phyloP scores from a whole-genome alignment of 2,329 filamentous ascomycete species.

The Mollisiaceae sp. region DNA sequence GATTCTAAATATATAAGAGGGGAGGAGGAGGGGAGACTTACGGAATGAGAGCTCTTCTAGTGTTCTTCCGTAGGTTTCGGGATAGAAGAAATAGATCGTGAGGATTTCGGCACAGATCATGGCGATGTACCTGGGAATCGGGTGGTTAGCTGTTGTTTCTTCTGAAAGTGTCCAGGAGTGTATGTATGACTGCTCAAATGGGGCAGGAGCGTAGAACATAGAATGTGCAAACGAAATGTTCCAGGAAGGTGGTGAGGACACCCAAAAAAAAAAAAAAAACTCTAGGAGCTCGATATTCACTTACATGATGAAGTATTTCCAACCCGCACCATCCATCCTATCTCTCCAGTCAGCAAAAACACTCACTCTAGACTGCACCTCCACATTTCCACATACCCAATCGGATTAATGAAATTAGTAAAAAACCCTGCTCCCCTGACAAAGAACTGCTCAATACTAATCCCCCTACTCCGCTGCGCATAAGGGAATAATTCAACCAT shows the following conservation, averaged over 20 bases:
- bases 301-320: slow-evolving; percentile 52
- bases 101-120: slow-evolving; percentile 49
- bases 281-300: no score
- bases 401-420: slow-evolving; percentile 52
- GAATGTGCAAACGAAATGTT: no score
- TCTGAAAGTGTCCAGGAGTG: no score
- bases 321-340: slow-evolving; percentile 45
- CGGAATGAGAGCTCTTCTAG: slow-evolving; percentile 53
- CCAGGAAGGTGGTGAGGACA: no score
- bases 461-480: slow-evolving; percentile 40
- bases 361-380: not conserved
- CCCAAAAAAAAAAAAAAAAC: no score
- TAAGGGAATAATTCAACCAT: slow-evolving; percentile 66
- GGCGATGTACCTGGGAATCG: slow-evolving; percentile 36
- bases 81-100: slow-evolving; percentile 52
- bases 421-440: slow-evolving; percentile 53
- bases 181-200: no score
- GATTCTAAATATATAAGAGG: not conserved
- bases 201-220: no score
- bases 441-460: slow-evolving; percentile 42
- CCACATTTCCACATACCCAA: slow-evolving; percentile 40
- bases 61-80: slow-evolving; percentile 50
- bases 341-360: not conserved
- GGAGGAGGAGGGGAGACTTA: slow-evolving; percentile 40
- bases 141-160: not conserved